Evolutionary conservation across 2,329 filamentous ascomycete genomes (phyloP).

Genomic region (Epichloe gansuensis): DNA sequence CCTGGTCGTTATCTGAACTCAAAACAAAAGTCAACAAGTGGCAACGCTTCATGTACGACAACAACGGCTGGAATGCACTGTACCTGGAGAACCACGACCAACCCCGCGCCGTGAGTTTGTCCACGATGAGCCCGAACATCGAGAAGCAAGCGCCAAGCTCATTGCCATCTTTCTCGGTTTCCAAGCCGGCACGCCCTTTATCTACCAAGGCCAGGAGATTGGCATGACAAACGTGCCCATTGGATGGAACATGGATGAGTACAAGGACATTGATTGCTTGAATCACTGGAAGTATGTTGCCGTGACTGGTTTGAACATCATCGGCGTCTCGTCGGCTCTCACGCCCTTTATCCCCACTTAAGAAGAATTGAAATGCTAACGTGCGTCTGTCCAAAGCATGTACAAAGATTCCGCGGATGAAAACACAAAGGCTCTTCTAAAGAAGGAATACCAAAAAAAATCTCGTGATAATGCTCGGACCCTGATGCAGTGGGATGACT

Average conservation of each 20-base stretch:
- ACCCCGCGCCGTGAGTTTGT: constrained; percentile 42
- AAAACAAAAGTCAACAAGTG: constrained; percentile 42
- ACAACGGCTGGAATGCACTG: constrained; percentile 50
- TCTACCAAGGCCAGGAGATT: constrained; percentile 60
- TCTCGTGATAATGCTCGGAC: constrained; percentile 58
- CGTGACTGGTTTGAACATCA: neutral
- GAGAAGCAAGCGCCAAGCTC: constrained; percentile 42
- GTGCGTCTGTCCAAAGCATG: constrained; percentile 15
- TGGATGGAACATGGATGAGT: constrained; percentile 50
- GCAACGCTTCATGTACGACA: constrained; percentile 46
- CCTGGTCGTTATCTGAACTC: constrained; percentile 36
- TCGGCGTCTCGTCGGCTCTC: no score
- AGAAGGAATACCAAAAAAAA: constrained; percentile 39
- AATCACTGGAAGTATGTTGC: constrained; percentile 33
- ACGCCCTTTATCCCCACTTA: no score
- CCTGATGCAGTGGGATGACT: constrained; percentile 58
- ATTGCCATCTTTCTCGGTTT: constrained; percentile 43
- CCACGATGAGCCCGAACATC: constrained; percentile 34
- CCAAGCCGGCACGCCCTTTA: constrained; percentile 49
- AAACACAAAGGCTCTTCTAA: constrained; percentile 24
- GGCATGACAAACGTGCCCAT: constrained; percentile 52
- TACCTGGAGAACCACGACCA: constrained; percentile 58
- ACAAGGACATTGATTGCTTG: constrained; percentile 53
- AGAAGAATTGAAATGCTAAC: neutral
- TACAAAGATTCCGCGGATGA: constrained; percentile 26